Evolutionary conservation across 1,284 basidiomycete species (phyloP).

Genomic region (Ganoderma lingzhi): DNA sequence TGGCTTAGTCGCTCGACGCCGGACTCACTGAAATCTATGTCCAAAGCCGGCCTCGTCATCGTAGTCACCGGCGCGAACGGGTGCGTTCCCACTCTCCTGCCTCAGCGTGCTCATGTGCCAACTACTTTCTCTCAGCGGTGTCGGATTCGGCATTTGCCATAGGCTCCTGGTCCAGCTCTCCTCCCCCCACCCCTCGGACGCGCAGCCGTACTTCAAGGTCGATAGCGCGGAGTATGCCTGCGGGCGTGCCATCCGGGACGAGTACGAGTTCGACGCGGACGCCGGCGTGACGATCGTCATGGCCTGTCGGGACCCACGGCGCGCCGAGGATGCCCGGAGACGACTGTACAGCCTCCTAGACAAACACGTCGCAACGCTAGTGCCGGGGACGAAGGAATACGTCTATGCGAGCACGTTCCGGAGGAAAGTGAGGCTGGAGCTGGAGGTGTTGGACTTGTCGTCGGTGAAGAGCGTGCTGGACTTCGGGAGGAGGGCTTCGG

Average conservation of each 20-base stretch:
- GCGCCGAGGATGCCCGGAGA: slow-evolving; percentile 69
- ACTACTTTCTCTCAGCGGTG: slow-evolving; percentile 60
- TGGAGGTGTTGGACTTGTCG: slow-evolving; percentile 74
- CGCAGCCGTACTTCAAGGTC: slow-evolving; percentile 50
- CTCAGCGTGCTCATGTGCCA: slow-evolving; percentile 1
- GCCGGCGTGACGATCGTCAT: slow-evolving; percentile 80
- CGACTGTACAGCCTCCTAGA: slow-evolving; percentile 66
- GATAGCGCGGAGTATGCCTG: not conserved
- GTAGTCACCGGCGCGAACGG: slow-evolving; percentile 78
- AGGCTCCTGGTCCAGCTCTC: slow-evolving; percentile 80
- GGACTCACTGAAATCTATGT: slow-evolving; percentile 10
- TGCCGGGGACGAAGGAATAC: slow-evolving; percentile 48
- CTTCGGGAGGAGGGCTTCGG: slow-evolving; percentile 65
- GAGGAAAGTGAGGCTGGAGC: slow-evolving; percentile 66
- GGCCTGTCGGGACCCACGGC: slow-evolving; percentile 77
- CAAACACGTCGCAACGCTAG: slow-evolving; percentile 51
- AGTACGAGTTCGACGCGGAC: slow-evolving; percentile 18
- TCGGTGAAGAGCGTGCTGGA: slow-evolving; percentile 67
- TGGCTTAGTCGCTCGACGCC: not conserved
- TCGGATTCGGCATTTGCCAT: slow-evolving; percentile 87
- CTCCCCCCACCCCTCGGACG: slow-evolving; percentile 56
- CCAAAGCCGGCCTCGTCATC: slow-evolving; percentile 51
- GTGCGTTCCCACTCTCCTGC: slow-evolving; percentile 45
- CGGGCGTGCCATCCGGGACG: slow-evolving; percentile 12
- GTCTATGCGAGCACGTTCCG: slow-evolving; percentile 65